Base-by-base conservation (phyloP, 73 alveolate species). In the Stentor roeselii region DNA sequence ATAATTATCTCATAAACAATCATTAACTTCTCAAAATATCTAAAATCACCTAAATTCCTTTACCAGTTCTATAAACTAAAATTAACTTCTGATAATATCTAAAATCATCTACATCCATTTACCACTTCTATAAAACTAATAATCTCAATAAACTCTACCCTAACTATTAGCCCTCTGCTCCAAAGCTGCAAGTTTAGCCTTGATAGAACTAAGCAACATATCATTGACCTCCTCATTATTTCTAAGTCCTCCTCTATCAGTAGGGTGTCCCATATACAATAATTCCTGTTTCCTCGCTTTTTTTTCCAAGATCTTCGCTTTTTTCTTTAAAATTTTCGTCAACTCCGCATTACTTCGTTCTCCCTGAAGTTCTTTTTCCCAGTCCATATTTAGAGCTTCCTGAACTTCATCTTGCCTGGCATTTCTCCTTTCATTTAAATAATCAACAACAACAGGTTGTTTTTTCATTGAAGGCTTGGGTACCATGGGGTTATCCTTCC, bases 171-270 rank as follows among this genome's bases (percentile, higher is more conserved):
- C 41, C 11, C 27, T 67, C 21, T 67, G 37, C 14, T 67, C 80
- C 41, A 67, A 67, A 30, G 37, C 80, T 21, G 80, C 80, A 15
- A 67, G 34, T 67, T 67, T 67, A 27, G 80, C 80, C 2, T 67
- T 67, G 11, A 67, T 67, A 0, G 80, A 67, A 30, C 37, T 34
- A 67, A 67, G n/a, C 37, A 67, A 34, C 34, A 67, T 27, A 67
- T 67, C 37, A 34, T 67, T 32, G 27, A 67, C 80, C 21, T 32
- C 34, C 37, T 67, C 80, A 1, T 27, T 34, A 14, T 67, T 36
- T 40, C 34, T 67, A 30, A 67, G 21, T 30, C 42, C 80, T 67
- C 34, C 34, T 21, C 15, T n/a, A 67, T 67, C 34, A 11, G 37
- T 32, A 30, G 80, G 80, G 41, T 14, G 11, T 21, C 37, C 34